Base-by-base conservation (phyloP, 345 rosid genomes). In the Theobroma cacao region DNA sequence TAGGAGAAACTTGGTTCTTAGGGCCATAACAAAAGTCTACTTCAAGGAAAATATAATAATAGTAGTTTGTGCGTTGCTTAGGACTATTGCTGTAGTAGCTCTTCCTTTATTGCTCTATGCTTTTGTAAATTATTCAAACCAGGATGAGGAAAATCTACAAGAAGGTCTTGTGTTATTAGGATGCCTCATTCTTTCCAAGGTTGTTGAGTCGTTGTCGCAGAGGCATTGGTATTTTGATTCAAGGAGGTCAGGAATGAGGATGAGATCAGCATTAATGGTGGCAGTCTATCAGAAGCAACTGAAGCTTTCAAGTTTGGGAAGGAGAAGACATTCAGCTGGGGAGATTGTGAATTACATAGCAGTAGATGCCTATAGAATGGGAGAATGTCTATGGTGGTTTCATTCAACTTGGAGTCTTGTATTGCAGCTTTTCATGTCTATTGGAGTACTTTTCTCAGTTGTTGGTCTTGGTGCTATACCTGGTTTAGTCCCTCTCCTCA, bases 291-390 rank as follows among this genome's bases (percentile, higher is more conserved):
- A 77, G 55, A 90, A 92, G 85, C 95, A 87, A 86, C 84, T 91
- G 8, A 90, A 84, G 85, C 86, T 92, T 45, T 94, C 97, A 0
- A 90, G 89, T 80, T 40, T 79, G 2, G 95, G 91, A 72, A 86
- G 97, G 80, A 87, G 72, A 79, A 87, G 87, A 26, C 97, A 89
- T 81, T 90, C 97, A 22, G 78, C 92, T 0, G 97, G 97, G 0
- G 95, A 94, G 85, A 89, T 92, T 68, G 91, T 89, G 78, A 94
- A 92, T 65, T 92, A 88, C 36, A 90, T 94, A 7, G 89, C 93
- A 0, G 92, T 94, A 74, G 98, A 94, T 84, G 94, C 94, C 0
- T 91, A 92, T 65, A 80, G 92, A 45, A 94, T 94, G 93, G 95
- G 93, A 20, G 98, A 92, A 60, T 89, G 86, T 52, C 85, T 87